phyloP scores from a whole-genome alignment of 1,284 basidiomycete species.

The Microbotryum saponariae region DNA sequence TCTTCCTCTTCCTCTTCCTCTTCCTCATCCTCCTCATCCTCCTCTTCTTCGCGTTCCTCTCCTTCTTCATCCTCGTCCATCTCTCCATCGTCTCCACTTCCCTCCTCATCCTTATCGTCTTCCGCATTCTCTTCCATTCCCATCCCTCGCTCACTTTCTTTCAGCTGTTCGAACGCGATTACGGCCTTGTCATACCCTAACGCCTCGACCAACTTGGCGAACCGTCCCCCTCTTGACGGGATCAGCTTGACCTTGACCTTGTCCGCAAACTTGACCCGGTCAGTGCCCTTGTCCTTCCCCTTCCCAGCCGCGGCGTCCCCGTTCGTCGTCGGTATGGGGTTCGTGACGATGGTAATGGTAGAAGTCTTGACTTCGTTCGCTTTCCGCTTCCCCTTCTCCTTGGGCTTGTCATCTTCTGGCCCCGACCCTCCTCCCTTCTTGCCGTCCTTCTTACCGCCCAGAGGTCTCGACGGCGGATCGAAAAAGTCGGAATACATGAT shows the following conservation, averaged over 20 bases:
- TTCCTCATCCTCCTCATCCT: conserved; percentile 30
- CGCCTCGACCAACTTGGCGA: conserved; percentile 12
- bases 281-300: conserved; percentile 13
- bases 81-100: conserved; percentile 31
- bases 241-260: conserved; percentile 61
- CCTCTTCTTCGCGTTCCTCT: conserved; percentile 23
- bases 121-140: conserved; percentile 34
- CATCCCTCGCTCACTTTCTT: conserved; percentile 39
- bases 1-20: conserved; percentile 33
- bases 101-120: conserved; percentile 28
- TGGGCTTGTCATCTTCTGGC: conserved; percentile 3
- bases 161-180: conserved; percentile 41
- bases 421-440: no score
- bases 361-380: not conserved
- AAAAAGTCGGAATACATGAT: conserved; percentile 36
- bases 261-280: conserved; percentile 64
- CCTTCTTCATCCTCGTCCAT: conserved; percentile 43
- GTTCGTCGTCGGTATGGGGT: not conserved
- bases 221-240: conserved; percentile 41
- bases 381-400: conserved; percentile 36
- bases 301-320: conserved; percentile 21
- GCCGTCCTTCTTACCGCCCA: not conserved
- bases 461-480: conserved; percentile 23
- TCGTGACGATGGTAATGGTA: not conserved
- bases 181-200: conserved; percentile 17